Evolutionary conservation across 148 eudicot species (phyloP), one percentile per base, ranked within the genome.

Genomic region (Arctostaphylos glauca): DNA sequence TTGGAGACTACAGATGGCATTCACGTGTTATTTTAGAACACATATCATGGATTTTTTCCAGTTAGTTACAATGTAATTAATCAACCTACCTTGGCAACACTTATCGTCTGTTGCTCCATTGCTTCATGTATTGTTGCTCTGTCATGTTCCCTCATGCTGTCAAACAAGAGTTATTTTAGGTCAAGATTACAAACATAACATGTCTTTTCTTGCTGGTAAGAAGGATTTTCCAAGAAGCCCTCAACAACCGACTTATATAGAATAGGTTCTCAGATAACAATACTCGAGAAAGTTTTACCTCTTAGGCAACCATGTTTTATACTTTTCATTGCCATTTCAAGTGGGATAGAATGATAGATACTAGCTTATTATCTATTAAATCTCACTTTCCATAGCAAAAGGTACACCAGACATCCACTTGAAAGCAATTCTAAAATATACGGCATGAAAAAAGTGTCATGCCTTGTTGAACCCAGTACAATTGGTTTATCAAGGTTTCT

Each of bases 61-160:
- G 46, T 70, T 6, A 80, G 73, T 70, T 68, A 12, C 55, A 21
- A 18, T 25, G 23, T 18, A 19, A 52, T 44, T 0, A 44, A 62
- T 25, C 53, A 43, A 81, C 23, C 10, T 80, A 90, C 93, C 89
- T 96, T 96, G 77, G 99, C 98, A 81, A 96, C 75, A 84, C 99
- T 96, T 78, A 96, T 96, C 6, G 99, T 96, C 89, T 96, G 99
- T 83, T 96, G 99, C 91, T 96, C 99, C 99, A 96, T 96, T 12
- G 98, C 99, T 86, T 96, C 99, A 58, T 96, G 99, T 87, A 96
- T 96, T 73, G 99, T 96, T 86, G 99, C 97, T 68, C 99, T 84
- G 76, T 96, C 99, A 83, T 96, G 99, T 86, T 93, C 99, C 85
- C 98, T 91, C 99, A 96, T 96, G 90, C 99, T 96, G 88, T 90